Conservation (phyloP, 2,329 filamentous ascomycete genomes). For the Coniochaeta ligniaria region DNA sequence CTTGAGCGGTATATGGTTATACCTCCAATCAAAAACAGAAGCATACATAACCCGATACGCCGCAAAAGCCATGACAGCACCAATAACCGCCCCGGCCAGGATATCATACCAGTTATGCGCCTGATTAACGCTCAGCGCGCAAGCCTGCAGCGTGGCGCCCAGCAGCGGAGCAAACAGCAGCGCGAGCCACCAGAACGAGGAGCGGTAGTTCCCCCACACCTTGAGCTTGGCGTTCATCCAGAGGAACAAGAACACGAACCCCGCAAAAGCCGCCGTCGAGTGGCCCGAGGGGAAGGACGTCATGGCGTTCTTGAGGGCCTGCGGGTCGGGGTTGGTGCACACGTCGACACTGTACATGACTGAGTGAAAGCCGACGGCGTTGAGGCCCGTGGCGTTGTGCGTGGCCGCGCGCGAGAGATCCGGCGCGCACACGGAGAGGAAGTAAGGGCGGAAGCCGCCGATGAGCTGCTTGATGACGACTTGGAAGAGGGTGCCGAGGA, state of each 20-base stretch:
- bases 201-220: conserved; percentile 59
- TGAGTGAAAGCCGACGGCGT: conserved; percentile 42
- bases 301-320: conserved; percentile 51
- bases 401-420: conserved; percentile 34
- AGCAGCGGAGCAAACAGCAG: conserved; percentile 52
- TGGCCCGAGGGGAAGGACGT: conserved; percentile 65
- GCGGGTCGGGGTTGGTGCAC: conserved; percentile 48
- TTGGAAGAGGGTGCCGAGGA: conserved; percentile 67
- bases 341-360: conserved; percentile 60
- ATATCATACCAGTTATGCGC: conserved; percentile 68
- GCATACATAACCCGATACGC: conserved; percentile 61
- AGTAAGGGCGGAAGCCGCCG: conserved; percentile 65
- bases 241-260: conserved; percentile 56
- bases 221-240: conserved; percentile 70
- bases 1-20: conserved; percentile 55
- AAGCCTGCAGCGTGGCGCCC: conserved; percentile 51
- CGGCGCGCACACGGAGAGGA: conserved; percentile 58
- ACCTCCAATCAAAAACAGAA: conserved; percentile 60
- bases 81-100: conserved; percentile 53
- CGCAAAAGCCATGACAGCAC: conserved; percentile 51
- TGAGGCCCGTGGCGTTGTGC: conserved; percentile 30
- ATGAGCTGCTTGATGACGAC: conserved; percentile 72
- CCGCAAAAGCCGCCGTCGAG: conserved; percentile 56
- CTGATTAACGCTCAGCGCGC: conserved; percentile 55
- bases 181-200: conserved; percentile 60